A percentile compares a stretch with the other conserved stretches of the same genome.
Conservation (phyloP, 2,329 filamentous ascomycete genomes). For the Phialemoniopsis sp. region DNA sequence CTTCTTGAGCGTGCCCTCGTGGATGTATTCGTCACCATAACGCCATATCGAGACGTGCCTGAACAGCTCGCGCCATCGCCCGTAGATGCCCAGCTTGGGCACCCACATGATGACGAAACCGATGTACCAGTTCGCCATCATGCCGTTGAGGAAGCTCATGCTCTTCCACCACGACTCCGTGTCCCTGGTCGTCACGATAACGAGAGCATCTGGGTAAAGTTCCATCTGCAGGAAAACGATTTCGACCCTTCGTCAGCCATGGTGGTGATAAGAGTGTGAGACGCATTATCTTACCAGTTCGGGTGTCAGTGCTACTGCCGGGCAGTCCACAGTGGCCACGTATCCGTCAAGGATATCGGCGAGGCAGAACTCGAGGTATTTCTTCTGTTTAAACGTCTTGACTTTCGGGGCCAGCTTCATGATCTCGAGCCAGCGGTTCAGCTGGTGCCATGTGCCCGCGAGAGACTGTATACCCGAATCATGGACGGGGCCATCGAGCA, state of each 20-base stretch:
- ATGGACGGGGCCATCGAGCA: slow-evolving; percentile 27
- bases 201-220: slow-evolving; percentile 43
- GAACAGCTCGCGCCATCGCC: slow-evolving; percentile 19
- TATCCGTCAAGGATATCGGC: slow-evolving; percentile 27
- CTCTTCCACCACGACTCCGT: slow-evolving; percentile 30
- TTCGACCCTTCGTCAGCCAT: too few species aligned
- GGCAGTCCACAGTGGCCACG: slow-evolving; percentile 35
- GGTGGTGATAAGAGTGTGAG: too few species aligned
- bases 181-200: slow-evolving; percentile 38
- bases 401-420: slow-evolving; percentile 24
- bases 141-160: slow-evolving; percentile 23
- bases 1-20: slow-evolving; percentile 4
- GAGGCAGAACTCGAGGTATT: slow-evolving; percentile 27
- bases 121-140: slow-evolving; percentile 26
- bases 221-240: too few species aligned
- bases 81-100: slow-evolving; percentile 23
- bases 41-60: slow-evolving; percentile 14
- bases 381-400: slow-evolving; percentile 21
- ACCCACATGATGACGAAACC: slow-evolving; percentile 24
- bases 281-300: slow-evolving; percentile 23
- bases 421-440: slow-evolving; percentile 17
- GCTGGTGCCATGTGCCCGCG: slow-evolving; percentile 8
- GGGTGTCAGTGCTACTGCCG: slow-evolving; percentile 32
- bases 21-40: slow-evolving; percentile 19
- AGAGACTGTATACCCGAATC: slow-evolving; percentile 25